A percentile compares a stretch with the other conserved stretches of the same genome.
Evolutionary conservation across 371 early-diverging fungal genomes (phyloP).

Genomic region (Mortierella sp.): DNA sequence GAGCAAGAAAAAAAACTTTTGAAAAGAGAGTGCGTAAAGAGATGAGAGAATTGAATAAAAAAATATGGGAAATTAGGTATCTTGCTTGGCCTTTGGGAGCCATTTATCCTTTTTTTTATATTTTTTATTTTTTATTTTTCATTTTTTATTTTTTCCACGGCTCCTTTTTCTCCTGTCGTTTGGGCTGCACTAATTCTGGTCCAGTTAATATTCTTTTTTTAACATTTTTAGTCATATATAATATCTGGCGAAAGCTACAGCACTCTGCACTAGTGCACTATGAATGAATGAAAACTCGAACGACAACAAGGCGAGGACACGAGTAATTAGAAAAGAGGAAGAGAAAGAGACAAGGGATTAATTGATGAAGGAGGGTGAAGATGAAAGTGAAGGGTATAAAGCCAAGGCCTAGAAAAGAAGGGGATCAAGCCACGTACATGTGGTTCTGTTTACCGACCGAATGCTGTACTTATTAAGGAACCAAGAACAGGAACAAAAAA

Average conservation of each 20-base stretch:
- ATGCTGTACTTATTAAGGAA: slow-evolving; percentile 10
- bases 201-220: neutral
- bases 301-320: neutral
- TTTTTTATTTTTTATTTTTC: neutral
- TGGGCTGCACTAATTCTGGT: slow-evolving; percentile 7
- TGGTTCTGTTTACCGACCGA: neutral
- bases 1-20: slow-evolving; percentile 11
- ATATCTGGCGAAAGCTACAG: neutral
- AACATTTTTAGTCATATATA: neutral
- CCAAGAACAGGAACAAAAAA: neutral
- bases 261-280: neutral
- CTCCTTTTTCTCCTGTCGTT: slow-evolving; percentile 8
- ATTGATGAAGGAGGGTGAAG: neutral
- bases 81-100: too few relatives aligned
- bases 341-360: neutral
- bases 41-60: neutral
- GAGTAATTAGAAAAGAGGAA: neutral
- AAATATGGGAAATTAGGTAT: neutral
- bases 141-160: slow-evolving; percentile 10
- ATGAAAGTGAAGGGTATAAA: neutral
- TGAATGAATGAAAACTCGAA: neutral
- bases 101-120: neutral
- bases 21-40: neutral
- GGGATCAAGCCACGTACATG: neutral
- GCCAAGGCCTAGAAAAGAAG: neutral